phyloP scores from a whole-genome alignment of 371 early-diverging fungal genomes.

The Modicella reniformis region DNA sequence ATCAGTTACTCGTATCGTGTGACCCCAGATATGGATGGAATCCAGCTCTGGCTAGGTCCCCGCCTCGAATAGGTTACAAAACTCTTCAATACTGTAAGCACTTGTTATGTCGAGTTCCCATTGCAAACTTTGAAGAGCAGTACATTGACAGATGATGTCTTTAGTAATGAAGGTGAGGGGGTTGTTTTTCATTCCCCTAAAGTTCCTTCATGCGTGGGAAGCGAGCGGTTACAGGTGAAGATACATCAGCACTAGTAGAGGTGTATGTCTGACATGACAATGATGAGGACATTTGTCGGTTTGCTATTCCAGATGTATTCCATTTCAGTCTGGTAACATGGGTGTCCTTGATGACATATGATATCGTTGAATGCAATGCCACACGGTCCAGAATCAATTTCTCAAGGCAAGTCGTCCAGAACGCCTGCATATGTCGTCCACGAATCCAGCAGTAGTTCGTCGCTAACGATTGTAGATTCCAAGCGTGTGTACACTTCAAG shows the following conservation, averaged over 20 bases:
- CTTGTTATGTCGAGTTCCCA: conserved; percentile 3
- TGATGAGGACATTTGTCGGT: no score
- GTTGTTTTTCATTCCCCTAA: no score
- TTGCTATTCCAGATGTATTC: not conserved
- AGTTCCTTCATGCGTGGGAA: no score
- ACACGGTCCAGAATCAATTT: conserved; percentile 7
- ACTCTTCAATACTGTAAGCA: not conserved
- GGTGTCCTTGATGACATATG: not conserved
- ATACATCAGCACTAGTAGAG: no score
- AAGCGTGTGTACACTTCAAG: not conserved
- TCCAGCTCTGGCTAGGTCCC: conserved; percentile 20
- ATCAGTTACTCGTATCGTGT: not conserved
- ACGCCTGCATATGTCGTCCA: conserved; percentile 18
- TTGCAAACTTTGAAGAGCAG: conserved; percentile 4
- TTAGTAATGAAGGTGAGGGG: no score
- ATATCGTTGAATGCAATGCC: conserved; percentile 1
- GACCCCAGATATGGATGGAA: conserved; percentile 12
- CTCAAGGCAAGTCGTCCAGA: conserved; percentile 31
- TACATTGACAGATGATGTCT: conserved; percentile 11
- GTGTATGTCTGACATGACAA: no score
- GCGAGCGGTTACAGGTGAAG: no score
- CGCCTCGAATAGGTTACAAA: not conserved
- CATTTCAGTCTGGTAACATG: no score
- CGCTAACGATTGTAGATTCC: conserved; percentile 5
- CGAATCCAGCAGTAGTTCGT: conserved; percentile 8